Base-by-base conservation (phyloP, 352 stramenopile genomes). In the Phytophthora citricola region DNA sequence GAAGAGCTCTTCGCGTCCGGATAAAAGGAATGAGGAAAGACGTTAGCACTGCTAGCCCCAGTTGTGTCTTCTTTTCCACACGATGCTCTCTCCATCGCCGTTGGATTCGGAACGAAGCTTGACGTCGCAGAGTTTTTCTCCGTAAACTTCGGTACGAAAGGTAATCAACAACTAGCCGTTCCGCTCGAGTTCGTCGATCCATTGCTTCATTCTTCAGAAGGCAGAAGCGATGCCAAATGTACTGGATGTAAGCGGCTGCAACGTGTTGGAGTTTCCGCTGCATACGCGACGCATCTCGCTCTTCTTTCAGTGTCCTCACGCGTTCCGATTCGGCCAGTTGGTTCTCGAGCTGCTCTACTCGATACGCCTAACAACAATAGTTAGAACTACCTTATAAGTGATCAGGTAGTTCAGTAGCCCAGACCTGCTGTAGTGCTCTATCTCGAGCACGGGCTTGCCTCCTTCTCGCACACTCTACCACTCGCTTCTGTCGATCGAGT, bases 161-260 rank as follows among this genome's bases (percentile, higher is more conserved):
- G n/a, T 71, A 87, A 12, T 75, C 75, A 1, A 70, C 53, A 10
- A 93, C 20, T 0, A 81, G 50, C 22, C 50, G 62, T 36, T 63
- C 63, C 31, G 81, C 75, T 48, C 64, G 65, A 34, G 39, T 31
- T 22, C 27, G 38, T 46, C 69, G 58, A 31, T 68, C 22, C 4
- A 46, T 40, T 45, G 55, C 22, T 44, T 76, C 60, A 36, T 29
- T 11, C n/a, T 40, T 43, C 0, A 53, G 32, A 45, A 59, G 48
- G 58, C 63, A 43, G 20, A 66, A 73, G 2, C 67, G 72, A 5
- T 83, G 74, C 73, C 78, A 90, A 26, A 88, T 49, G 50, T 87
- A 81, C 57, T 93, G 85, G 40, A 93, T 89, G 64, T 89, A 92
- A 0, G 79, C 75, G 2, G 81, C 83, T 6, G 85, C 83, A 14